These are phyloP conservation scores for Penicillium malachiteum DNA, from an alignment of 495 filamentous ascomycete genomes.

Conservation along the genomic window DNA sequence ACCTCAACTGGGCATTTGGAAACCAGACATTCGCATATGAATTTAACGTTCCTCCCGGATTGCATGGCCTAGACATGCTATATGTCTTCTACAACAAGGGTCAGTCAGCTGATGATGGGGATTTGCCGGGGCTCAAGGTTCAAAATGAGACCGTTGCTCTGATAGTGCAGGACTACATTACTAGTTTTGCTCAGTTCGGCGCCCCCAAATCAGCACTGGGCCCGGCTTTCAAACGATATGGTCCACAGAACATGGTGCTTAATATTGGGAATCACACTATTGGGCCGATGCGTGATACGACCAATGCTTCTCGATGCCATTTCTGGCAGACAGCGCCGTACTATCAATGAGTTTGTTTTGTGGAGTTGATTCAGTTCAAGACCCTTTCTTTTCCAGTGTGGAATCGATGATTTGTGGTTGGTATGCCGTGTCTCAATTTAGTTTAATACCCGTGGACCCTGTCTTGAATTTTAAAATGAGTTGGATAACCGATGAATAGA, in stretches of 20 bases:
- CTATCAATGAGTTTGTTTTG: neutral
- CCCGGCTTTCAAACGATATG: constrained; percentile 42
- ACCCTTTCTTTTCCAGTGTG: neutral
- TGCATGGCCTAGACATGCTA: constrained; percentile 55
- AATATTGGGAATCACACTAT: constrained; percentile 44
- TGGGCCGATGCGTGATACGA: constrained; percentile 38
- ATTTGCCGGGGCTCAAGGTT: constrained; percentile 15
- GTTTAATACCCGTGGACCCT: too few species aligned
- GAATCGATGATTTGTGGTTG: neutral
- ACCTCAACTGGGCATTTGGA: constrained; percentile 47
- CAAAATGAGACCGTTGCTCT: constrained; percentile 47
- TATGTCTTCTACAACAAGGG: constrained; percentile 59
- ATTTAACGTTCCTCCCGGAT: constrained; percentile 59
- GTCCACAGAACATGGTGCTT: constrained; percentile 35
- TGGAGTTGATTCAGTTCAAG: neutral
- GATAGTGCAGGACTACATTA: constrained; percentile 60
- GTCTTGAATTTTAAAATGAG: too few species aligned
- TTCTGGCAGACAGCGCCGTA: constrained; percentile 34
- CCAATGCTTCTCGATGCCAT: constrained; percentile 44
- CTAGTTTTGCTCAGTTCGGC: constrained; percentile 52
- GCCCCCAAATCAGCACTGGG: constrained; percentile 39
- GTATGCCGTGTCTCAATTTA: too few species aligned
- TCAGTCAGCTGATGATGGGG: neutral
- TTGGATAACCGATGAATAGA: too few species aligned
- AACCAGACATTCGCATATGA: constrained; percentile 58